Evolutionary conservation across 2,329 filamentous ascomycete species (phyloP).

Genomic region (Sclerotinia subarctica): DNA sequence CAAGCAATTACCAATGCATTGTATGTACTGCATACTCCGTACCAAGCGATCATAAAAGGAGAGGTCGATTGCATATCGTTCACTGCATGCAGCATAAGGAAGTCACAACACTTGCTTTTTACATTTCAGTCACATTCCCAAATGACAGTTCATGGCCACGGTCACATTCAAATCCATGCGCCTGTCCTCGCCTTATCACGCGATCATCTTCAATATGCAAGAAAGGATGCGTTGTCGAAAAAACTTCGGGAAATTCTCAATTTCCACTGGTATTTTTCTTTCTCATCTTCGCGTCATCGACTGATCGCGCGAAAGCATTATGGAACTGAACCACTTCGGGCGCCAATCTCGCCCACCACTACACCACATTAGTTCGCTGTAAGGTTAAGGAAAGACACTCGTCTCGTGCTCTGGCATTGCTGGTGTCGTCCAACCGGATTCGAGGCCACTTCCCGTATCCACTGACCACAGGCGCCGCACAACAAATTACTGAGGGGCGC

Average conservation of each 20-base stretch:
- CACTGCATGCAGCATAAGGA: neutral
- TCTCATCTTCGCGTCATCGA: neutral
- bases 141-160: neutral
- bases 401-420: neutral
- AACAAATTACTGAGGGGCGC: neutral
- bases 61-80: neutral
- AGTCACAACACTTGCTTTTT: neutral
- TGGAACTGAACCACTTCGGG: slow-evolving; percentile 1
- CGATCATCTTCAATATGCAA: neutral
- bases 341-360: slow-evolving; percentile 8
- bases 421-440: slow-evolving; percentile 9
- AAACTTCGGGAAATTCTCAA: neutral
- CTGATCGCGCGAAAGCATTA: neutral
- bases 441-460: neutral
- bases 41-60: neutral
- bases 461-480: neutral
- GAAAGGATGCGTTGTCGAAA: slow-evolving; percentile 4
- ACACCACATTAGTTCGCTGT: slow-evolving; percentile 18
- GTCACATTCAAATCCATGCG: neutral
- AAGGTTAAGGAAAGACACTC: neutral
- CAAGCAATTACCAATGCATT: neutral
- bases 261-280: neutral
- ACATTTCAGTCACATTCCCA: neutral
- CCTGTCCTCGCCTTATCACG: neutral
- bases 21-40: neutral